Base-by-base conservation (phyloP, 768 basidiomycete species). In the Psilocybe azurescens region DNA sequence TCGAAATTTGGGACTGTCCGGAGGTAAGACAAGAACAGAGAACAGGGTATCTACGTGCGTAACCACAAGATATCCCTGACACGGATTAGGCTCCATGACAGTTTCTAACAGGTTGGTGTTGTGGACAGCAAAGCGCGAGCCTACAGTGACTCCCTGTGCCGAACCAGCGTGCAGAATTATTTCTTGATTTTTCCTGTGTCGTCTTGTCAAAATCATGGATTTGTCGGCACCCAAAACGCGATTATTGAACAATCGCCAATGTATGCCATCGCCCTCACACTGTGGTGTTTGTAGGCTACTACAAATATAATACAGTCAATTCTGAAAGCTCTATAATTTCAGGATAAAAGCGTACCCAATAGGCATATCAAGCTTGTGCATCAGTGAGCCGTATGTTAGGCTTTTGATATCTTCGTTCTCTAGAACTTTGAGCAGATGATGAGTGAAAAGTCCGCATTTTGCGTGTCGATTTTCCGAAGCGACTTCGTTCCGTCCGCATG, bases 401-500 rank as follows among this genome's bases (percentile, higher is more conserved):
- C 64, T 60, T 18, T 68, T 62, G 39, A 76, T 33, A 11, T 70
- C 66, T 3, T 61, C 53, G 7, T 56, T 56, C 39, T 64, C 57
- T n/a, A 78, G 59, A 4, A 71, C 61, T 30, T 67, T 65, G 24
- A 78, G 29, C 14, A 78, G 66, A 1, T 60, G 63, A 20, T 59
- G 46, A 1, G 78, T 78, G 56, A 79, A 79, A 5, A 77, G 20
- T 6, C 77, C 77, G 11, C 70, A 59, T 2, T 63, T 66, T 3
- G 62, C 55, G 28, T 60, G 61, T 8, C 67, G 69, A 46, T 69
- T 48, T 59, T 79, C 78, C 16, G 64, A 65, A 3, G 81, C 80
- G 0, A 64, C 41, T 44, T 81, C 73, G 1, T 74, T 68, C 3
- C 73, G 66, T 1, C 77, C 71, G 58, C 81, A 82, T 1, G 81